phyloP scores from a whole-genome alignment of 1,284 basidiomycete species.

The Testicularia cyperi region DNA sequence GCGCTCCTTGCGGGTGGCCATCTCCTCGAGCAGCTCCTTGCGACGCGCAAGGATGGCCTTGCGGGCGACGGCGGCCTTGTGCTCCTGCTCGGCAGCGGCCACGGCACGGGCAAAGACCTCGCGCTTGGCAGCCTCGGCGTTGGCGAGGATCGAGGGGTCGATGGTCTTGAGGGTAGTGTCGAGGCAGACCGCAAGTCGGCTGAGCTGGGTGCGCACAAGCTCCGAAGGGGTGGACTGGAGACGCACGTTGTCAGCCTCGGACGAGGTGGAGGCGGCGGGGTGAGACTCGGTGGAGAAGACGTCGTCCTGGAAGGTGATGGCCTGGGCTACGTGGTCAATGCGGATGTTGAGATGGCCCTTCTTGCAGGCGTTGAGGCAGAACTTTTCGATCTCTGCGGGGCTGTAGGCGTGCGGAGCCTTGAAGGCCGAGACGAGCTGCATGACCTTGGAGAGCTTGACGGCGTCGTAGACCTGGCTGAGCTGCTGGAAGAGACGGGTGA shows the following conservation, averaged over 20 bases:
- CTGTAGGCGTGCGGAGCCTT: constrained; percentile 57
- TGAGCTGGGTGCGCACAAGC: constrained; percentile 59
- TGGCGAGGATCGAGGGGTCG: constrained; percentile 40
- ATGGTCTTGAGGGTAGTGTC: constrained; percentile 54
- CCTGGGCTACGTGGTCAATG: constrained; percentile 84
- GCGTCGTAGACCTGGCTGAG: constrained; percentile 91
- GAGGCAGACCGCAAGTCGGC: constrained; percentile 54
- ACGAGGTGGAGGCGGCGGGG: constrained; percentile 41
- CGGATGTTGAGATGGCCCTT: constrained; percentile 84
- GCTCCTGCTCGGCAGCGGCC: constrained; percentile 52
- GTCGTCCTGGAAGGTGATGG: constrained; percentile 83
- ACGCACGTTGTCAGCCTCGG: constrained; percentile 49
- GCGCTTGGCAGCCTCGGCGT: constrained; percentile 45
- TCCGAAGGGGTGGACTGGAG: constrained; percentile 56
- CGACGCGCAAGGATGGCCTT: constrained; percentile 74
- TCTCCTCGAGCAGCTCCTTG: constrained; percentile 82
- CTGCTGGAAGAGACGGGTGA: constrained; percentile 90
- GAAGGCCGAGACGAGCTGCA: constrained; percentile 58
- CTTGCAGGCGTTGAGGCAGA: constrained; percentile 87
- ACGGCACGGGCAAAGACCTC: constrained; percentile 52
- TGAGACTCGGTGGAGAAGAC: constrained; percentile 55
- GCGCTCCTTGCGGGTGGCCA: constrained; percentile 82
- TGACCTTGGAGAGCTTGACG: constrained; percentile 66
- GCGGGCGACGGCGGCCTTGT: constrained; percentile 54
- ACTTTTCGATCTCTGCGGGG: constrained; percentile 63